A percentile compares a stretch with the other conserved stretches of the same genome.
Evolutionary conservation across 768 basidiomycete species (phyloP).

Genomic region (Neoboletus subvelutipes): DNA sequence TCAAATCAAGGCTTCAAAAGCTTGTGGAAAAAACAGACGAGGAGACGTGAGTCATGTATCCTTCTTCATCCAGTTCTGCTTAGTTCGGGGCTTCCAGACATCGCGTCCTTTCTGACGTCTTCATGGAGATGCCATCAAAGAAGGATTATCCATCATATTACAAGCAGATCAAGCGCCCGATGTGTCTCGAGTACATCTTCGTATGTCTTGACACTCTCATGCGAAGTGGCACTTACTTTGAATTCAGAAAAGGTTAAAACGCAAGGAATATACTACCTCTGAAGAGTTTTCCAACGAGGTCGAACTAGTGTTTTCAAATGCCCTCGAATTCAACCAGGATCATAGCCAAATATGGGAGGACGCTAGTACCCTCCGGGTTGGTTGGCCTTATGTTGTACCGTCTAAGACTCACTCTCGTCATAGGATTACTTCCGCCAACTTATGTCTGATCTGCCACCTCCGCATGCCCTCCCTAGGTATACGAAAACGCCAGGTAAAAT

Average conservation of each 20-base stretch:
- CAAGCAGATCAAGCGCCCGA: conserved; percentile 73
- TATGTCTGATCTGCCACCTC: conserved; percentile 75
- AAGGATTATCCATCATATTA: conserved; percentile 82
- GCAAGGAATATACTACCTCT: conserved; percentile 68
- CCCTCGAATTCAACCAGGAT: conserved; percentile 84
- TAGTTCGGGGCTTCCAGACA: conserved; percentile 44
- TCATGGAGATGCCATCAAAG: conserved; percentile 82
- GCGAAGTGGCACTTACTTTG: background rate
- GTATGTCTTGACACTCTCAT: conserved; percentile 44
- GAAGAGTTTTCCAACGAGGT: conserved; percentile 82
- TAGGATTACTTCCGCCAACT: conserved; percentile 74
- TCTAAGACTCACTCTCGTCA: conserved; percentile 9
- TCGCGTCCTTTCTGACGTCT: conserved; percentile 64
- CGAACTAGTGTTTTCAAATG: conserved; percentile 88
- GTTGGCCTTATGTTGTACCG: conserved; percentile 19
- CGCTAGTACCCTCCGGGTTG: conserved; percentile 62
- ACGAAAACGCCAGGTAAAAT: conserved; percentile 61
- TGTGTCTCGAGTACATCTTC: conserved; percentile 73
- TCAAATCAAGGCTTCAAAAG: conserved; percentile 71
- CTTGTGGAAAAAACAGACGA: conserved; percentile 71
- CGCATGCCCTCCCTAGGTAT: conserved; percentile 64
- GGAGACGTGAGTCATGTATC: conserved; percentile 45
- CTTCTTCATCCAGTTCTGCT: conserved; percentile 1
- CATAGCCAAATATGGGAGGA: conserved; percentile 83
- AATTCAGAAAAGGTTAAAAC: conserved; percentile 72